Conservation (phyloP, 768 basidiomycete species). For the Galerina marginata region DNA sequence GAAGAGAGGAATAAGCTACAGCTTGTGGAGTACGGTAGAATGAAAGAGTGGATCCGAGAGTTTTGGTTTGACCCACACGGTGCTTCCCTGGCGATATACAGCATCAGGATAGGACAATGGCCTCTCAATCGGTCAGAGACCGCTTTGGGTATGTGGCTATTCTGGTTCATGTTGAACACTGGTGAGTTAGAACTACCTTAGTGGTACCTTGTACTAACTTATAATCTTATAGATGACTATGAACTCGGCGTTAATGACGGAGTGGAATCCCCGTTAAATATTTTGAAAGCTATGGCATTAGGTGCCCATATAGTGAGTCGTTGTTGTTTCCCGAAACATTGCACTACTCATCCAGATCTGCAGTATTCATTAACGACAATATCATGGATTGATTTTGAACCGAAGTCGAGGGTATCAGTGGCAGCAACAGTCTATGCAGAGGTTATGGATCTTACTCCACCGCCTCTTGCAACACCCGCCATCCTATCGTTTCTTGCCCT, state of each 20-base stretch:
- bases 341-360: conserved; percentile 14
- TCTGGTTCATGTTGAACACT: conserved; percentile 72
- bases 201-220: neutral
- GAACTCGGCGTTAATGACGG: conserved; percentile 36
- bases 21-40: conserved; percentile 68
- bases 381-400: conserved; percentile 64
- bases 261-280: conserved; percentile 51
- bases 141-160: conserved; percentile 77
- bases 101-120: conserved; percentile 57
- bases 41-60: conserved; percentile 67
- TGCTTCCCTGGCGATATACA: conserved; percentile 52
- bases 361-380: conserved; percentile 68
- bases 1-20: conserved; percentile 75
- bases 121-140: conserved; percentile 56
- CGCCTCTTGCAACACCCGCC: conserved; percentile 71
- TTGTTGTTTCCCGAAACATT: conserved; percentile 6
- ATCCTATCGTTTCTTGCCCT: conserved; percentile 73
- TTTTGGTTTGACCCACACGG: conserved; percentile 71
- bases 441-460: conserved; percentile 52
- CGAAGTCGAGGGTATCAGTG: conserved; percentile 28
- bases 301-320: conserved; percentile 62
- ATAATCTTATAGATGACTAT: conserved; percentile 50
- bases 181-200: conserved; percentile 43
- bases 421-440: conserved; percentile 50
- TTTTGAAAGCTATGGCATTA: conserved; percentile 66